Base-by-base conservation (phyloP, 306 rosid species). In the Cicer bijugum region DNA sequence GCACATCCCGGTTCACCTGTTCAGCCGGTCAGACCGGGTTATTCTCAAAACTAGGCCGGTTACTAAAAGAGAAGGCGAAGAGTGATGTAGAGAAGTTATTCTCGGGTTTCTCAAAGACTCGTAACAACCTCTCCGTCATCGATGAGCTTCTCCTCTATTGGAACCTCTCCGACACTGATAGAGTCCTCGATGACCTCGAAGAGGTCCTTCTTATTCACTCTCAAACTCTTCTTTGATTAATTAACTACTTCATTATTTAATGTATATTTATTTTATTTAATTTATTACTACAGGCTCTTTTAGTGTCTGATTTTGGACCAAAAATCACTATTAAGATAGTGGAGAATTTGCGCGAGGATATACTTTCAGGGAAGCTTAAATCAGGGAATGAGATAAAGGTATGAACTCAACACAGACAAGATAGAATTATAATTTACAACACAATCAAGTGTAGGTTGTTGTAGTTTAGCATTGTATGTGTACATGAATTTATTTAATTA, bases 311-410 rank as follows among this genome's bases (percentile, higher is more conserved):
- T 84, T 94, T 94, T 56, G 96, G 97, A 10, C 99, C 96, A 2
- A 94, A 40, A 81, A 91, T 91, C 52, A 94, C 97, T 11, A 72
- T 89, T 7, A 88, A 90, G 80, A 94, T 94, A 44, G 99, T 94
- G 80, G 99, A 94, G 79, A 84, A 79, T 71, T 84, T 91, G 86
- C 88, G 99, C 4, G 91, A 84, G 74, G 96, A 91, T 59, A 91
- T 94, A 66, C 79, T 83, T 12, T 86, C 95, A 1, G 97, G 99
- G 75, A 94, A 87, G 85, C 93, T 91, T 58, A 89, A 94, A 85
- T 94, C 99, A 20, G 96, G 98, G 76, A 86, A 76, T 78, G 99
- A 94, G 84, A 90, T 91, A 33, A 94, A 94, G 97, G 97, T 91
- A 74, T 35, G 12, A 35, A 35, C 42, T 46, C 6, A 9, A 47